A percentile compares a stretch with the other conserved stretches of the same genome.
Evolutionary conservation across 352 stramenopile species (phyloP).

Genomic region (Pythium vanterpoolii): DNA sequence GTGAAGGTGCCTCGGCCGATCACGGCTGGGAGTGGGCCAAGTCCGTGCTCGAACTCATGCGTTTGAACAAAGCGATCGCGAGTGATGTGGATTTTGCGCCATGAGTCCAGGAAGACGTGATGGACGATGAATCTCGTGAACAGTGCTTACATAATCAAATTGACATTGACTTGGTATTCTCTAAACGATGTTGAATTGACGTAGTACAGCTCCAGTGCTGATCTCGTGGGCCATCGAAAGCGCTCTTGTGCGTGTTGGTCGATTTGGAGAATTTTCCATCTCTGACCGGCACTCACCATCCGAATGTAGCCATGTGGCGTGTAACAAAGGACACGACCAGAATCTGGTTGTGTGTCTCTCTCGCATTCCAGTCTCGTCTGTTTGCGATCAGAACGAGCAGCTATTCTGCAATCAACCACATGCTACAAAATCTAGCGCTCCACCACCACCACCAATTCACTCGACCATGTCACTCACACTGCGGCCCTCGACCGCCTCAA

Average conservation of each 20-base stretch:
- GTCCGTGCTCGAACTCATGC: conserved; percentile 20
- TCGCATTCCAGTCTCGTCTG: no score
- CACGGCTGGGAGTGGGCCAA: conserved; percentile 30
- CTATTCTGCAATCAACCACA: conserved; percentile 12
- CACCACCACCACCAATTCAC: not conserved
- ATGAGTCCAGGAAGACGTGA: not conserved
- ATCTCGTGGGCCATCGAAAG: not conserved
- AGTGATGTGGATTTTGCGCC: not conserved
- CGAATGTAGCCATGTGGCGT: conserved; percentile 17
- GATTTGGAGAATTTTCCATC: conserved; percentile 15
- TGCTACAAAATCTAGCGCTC: not conserved
- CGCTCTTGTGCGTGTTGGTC: conserved; percentile 13
- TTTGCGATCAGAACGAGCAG: not conserved
- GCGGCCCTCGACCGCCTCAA: not conserved
- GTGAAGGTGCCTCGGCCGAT: conserved; percentile 17
- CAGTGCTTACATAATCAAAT: no score
- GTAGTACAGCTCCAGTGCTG: not conserved
- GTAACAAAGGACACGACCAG: not conserved
- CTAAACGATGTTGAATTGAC: not conserved
- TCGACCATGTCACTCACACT: conserved; percentile 5
- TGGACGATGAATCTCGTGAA: no score
- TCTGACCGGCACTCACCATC: conserved; percentile 17
- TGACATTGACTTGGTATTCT: not conserved
- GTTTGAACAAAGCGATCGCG: conserved; percentile 15
- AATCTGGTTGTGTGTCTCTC: not conserved